Base-by-base conservation (phyloP, 805 yeast genomes). In the Ogataea nitratoaversa region DNA sequence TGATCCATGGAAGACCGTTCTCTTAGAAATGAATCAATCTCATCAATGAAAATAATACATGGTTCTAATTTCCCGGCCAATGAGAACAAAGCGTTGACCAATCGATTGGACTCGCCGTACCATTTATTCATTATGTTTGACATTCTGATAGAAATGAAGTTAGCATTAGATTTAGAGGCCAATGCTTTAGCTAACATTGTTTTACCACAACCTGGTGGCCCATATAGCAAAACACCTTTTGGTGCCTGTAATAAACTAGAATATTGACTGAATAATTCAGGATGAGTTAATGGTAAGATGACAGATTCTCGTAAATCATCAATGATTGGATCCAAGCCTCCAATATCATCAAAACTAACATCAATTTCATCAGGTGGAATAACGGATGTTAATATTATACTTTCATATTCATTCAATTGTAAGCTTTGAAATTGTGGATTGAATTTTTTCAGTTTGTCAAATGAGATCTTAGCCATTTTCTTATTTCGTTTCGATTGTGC, bases 191-290 rank as follows among this genome's bases (percentile, higher is more conserved):
- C 98, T 52, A 91, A 69, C 96, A 91, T 87, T 3, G 98, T 91
- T 64, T 91, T 91, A 40, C 98, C 98, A 62, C 97, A 91, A 0
- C 98, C 98, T 0, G 98, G 98, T 3, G 98, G 97, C 0, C 98
- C 98, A 57, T 87, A 82, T 36, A 90, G 71, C 27, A 91, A 66
- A 3, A 91, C 97, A 30, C 99, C 99, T 56, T 87, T 89, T 2
- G 99, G 99, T 1, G 96, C 91, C 55, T 84, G 87, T 19, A 91
- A 67, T 38, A 91, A 69, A 17, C 65, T 47, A 38, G 87, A 79
- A 49, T 83, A 85, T 38, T 77, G 79, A 11, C 77, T 67, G 57
- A 84, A 89, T 30, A 88, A 63, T 36, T 78, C 86, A 0, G 96
- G 96, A 51, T 78, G 68, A 14, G 85, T 82, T 42, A 93, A 68